These are phyloP conservation scores for Metschnikowia vanudenii DNA, from an alignment of 805 yeast genomes.

Conservation along the genomic window DNA sequence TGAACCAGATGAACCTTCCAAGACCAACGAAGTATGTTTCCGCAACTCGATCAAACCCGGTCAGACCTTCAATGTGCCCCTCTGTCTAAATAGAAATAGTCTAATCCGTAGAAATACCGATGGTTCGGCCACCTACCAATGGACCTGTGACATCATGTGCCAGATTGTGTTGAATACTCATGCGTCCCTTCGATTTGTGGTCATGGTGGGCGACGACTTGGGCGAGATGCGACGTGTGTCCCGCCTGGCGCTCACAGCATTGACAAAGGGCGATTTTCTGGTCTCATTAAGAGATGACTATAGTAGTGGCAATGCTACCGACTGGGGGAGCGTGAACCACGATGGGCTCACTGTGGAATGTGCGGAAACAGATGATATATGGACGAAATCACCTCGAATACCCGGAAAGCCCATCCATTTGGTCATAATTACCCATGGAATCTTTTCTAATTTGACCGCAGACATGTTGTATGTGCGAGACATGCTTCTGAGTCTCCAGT, in stretches of 20 bases:
- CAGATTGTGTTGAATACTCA: conserved; percentile 39
- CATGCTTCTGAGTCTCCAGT: conserved; percentile 20
- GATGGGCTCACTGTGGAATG: conserved; percentile 26
- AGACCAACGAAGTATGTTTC: conserved; percentile 34
- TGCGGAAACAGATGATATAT: conserved; percentile 30
- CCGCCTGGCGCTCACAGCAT: conserved; percentile 19
- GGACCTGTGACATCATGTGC: conserved; percentile 42
- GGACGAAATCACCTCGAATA: conserved; percentile 26
- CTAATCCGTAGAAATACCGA: conserved; percentile 15
- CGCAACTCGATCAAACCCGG: conserved; percentile 61
- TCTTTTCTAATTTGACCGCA: conserved; percentile 43
- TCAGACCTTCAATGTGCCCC: conserved; percentile 57
- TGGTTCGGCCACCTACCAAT: conserved; percentile 25
- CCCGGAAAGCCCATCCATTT: conserved; percentile 37
- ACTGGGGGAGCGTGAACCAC: conserved; percentile 12
- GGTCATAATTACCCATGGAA: conserved; percentile 44
- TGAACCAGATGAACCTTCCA: conserved; percentile 21
- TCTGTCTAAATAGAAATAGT: conserved; percentile 50
- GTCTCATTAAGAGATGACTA: conserved; percentile 1
- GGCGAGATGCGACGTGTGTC: conserved; percentile 33
- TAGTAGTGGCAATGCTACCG: background rate
- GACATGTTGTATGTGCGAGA: conserved; percentile 45
- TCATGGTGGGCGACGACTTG: conserved; percentile 39
- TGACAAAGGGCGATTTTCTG: conserved; percentile 18
- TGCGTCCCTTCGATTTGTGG: conserved; percentile 32